phyloP scores from a whole-genome alignment of 768 basidiomycete species.

The Phylloporus sp. region DNA sequence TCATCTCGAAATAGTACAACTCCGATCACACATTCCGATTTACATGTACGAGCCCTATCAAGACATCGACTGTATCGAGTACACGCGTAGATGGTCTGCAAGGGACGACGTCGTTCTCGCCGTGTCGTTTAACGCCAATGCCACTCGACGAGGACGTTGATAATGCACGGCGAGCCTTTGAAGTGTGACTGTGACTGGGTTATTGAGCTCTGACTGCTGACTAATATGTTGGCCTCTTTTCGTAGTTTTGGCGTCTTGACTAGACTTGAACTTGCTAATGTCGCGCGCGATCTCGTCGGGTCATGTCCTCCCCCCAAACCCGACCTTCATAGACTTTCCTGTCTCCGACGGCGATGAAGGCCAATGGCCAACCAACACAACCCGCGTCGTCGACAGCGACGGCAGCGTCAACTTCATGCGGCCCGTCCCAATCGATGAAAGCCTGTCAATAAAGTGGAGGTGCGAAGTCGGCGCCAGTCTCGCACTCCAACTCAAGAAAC shows the following conservation, averaged over 20 bases:
- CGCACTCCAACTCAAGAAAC: constrained; percentile 42
- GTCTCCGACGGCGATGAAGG: constrained; percentile 53
- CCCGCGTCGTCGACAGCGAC: constrained; percentile 46
- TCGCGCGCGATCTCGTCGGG: constrained; percentile 15
- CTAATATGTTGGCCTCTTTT: constrained; percentile 9
- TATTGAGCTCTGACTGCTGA: neutral
- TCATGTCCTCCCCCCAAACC: constrained; percentile 44
- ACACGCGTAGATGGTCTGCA: constrained; percentile 58
- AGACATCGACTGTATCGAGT: constrained; percentile 41
- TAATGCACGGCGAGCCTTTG: constrained; percentile 56
- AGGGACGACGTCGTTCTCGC: constrained; percentile 44
- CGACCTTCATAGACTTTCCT: constrained; percentile 53
- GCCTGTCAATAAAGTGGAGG: constrained; percentile 56
- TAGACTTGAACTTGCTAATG: constrained; percentile 15
- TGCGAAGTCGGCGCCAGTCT: constrained; percentile 36
- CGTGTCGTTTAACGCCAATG: constrained; percentile 66
- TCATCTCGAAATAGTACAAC: neutral
- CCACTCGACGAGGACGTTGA: constrained; percentile 49
- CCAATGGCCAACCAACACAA: constrained; percentile 56
- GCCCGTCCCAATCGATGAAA: constrained; percentile 45
- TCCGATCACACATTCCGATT: neutral
- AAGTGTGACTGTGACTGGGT: too few relatives aligned
- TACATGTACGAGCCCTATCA: constrained; percentile 25
- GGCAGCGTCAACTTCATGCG: constrained; percentile 73
- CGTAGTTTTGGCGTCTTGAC: neutral